phyloP scores from a whole-genome alignment of 73 alveolate genomes.

The Breviolum minutum region DNA sequence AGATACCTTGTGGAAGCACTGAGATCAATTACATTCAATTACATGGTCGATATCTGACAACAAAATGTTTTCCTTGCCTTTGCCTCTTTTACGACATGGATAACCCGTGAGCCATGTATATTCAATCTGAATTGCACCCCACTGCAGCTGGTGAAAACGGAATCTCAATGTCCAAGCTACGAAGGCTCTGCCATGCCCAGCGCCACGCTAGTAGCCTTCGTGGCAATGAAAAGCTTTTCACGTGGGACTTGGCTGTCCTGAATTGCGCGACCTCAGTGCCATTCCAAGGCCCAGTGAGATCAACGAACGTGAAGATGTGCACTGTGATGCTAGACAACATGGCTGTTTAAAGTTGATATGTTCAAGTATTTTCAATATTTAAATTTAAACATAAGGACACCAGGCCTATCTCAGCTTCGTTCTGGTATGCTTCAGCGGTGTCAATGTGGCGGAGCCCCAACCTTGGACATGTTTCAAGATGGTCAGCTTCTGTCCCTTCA shows the following conservation, averaged over 20 bases:
- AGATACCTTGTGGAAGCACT: slow-evolving; percentile 1
- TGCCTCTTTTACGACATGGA: no score
- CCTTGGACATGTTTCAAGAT: neutral
- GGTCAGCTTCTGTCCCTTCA: no score
- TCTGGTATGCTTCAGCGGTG: slow-evolving; percentile 84
- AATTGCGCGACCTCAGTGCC: slow-evolving; percentile 37
- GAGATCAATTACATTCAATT: no score
- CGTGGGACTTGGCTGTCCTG: slow-evolving; percentile 32
- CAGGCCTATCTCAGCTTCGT: slow-evolving; percentile 85
- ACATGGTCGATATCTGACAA: no score
- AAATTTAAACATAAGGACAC: neutral
- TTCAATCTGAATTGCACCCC: no score
- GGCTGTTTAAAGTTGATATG: no score
- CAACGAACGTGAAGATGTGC: no score
- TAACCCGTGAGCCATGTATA: no score
- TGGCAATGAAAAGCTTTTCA: slow-evolving; percentile 71
- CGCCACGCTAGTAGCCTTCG: slow-evolving; percentile 79
- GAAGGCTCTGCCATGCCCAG: slow-evolving; percentile 87
- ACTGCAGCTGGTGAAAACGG: neutral
- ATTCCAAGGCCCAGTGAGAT: no score
- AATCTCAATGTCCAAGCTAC: neutral
- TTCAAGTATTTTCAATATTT: no score
- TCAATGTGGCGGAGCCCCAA: slow-evolving; percentile 83
- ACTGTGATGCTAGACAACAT: no score
- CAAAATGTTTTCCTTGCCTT: no score